Evolutionary conservation across 768 basidiomycete species (phyloP), one percentile per base, ranked within the genome.

Genomic region (Vishniacozyma victoriae): DNA sequence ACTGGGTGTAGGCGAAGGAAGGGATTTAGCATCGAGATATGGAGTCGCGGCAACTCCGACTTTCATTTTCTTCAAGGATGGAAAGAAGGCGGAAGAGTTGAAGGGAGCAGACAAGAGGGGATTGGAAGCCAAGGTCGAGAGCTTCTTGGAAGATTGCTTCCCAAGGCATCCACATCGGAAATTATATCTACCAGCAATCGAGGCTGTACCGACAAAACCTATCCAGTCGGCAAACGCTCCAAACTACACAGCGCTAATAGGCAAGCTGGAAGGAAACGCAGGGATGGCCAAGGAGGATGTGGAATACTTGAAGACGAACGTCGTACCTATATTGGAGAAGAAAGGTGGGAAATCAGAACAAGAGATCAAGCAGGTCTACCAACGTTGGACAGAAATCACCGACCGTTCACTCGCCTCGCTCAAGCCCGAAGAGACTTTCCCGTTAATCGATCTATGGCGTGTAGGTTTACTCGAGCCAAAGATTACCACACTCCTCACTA

Each of bases 31-130:
- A 0, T 52, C 70, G 1, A 75, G 82, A 67, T 85, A 79, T 74
- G 76, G 78, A 13, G 80, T 95, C 1, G 71, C 77, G 14, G 89
- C 78, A 15, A 93, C 87, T 2, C 92, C 91, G 4, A 91, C 88
- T 0, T 93, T 96, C 62, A 74, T 86, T 33, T 91, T 95, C 73
- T 96, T 89, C 74, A 70, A 83, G 52, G 77, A 86, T 50, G 87
- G 62, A 4, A 60, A 64, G 44, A 62, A 66, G 36, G 63, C 58
- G 16, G 55, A 67, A 13, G 66, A 62, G 38, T 43, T 65, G 51
- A 55, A 53, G 35, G 60, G 60, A 1, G 63, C 66, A 15, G 41
- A 33, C 15, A 64, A 64, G 44, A 45, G 49, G 41, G 58, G 52
- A 26, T 45, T 64, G 26, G 54, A 59, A 19, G 39, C 19, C 14